These are phyloP conservation scores for Myxozyma neotropica DNA, from an alignment of 805 yeast species.

Conservation along the genomic window DNA sequence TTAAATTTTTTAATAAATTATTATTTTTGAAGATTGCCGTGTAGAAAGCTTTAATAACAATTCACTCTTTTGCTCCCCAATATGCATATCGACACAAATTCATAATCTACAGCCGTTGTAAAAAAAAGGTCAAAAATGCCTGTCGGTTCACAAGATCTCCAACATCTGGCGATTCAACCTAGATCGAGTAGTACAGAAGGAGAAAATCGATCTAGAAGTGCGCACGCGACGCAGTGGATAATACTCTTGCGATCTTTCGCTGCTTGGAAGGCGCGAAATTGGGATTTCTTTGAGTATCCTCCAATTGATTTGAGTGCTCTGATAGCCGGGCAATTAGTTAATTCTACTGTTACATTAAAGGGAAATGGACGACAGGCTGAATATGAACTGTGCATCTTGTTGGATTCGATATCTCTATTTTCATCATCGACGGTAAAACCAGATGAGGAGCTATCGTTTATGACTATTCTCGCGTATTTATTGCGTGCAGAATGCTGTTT, in stretches of 20 bases:
- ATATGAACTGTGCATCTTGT: slow-evolving; percentile 9
- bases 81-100: not conserved
- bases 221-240: slow-evolving; percentile 4
- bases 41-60: too few species aligned
- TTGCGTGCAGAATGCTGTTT: slow-evolving; percentile 18
- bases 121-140: too few species aligned
- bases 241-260: slow-evolving; percentile 15
- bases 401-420: not conserved
- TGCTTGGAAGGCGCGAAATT: slow-evolving; percentile 14
- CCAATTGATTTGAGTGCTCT: not conserved
- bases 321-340: too few species aligned
- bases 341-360: not conserved
- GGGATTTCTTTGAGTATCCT: slow-evolving; percentile 18
- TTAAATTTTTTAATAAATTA: too few species aligned
- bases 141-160: too few species aligned
- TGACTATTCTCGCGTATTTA: slow-evolving; percentile 5
- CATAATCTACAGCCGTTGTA: too few species aligned
- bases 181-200: too few species aligned
- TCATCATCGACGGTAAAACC: not conserved
- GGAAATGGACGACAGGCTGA: slow-evolving; percentile 10
- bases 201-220: not conserved
- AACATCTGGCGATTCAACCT: too few species aligned
- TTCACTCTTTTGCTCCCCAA: not conserved
- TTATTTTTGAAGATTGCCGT: too few species aligned
- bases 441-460: not conserved